Evolutionary conservation across 2,329 filamentous ascomycete genomes (phyloP).

Genomic region (Monilinia fructigena): DNA sequence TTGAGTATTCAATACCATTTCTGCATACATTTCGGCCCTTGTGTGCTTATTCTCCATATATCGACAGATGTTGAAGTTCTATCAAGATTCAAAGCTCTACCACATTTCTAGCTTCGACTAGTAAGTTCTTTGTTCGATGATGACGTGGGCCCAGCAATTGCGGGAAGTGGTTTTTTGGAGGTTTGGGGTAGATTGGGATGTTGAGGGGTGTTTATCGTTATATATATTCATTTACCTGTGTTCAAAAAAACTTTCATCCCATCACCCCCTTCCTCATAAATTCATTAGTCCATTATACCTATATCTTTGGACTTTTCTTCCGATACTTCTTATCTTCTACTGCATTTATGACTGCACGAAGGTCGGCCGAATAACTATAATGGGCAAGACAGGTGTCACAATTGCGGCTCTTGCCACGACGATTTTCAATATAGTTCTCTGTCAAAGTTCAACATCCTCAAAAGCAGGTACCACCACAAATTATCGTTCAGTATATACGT

Average conservation of each 20-base stretch:
- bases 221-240: not conserved
- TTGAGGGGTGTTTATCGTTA: not conserved
- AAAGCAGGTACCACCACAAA: conserved; percentile 27
- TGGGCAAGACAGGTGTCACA: conserved; percentile 23
- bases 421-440: conserved; percentile 24
- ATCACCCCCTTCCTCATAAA: not conserved
- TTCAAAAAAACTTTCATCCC: not conserved
- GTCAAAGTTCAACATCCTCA: conserved; percentile 27
- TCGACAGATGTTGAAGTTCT: not conserved
- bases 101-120: not conserved
- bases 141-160: conserved; percentile 3
- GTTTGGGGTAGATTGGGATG: not conserved
- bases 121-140: not conserved
- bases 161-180: not conserved
- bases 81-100: not conserved
- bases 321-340: not conserved
- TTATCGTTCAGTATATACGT: conserved; percentile 43
- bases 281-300: not conserved
- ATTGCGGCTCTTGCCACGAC: conserved; percentile 25
- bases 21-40: conserved; percentile 7
- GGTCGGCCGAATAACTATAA: conserved; percentile 26
- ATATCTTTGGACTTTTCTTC: not conserved
- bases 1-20: not conserved
- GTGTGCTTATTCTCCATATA: not conserved
- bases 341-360: not conserved